Evolutionary conservation across 2,329 filamentous ascomycete genomes (phyloP).

Genomic region (Aspergillus sp.): DNA sequence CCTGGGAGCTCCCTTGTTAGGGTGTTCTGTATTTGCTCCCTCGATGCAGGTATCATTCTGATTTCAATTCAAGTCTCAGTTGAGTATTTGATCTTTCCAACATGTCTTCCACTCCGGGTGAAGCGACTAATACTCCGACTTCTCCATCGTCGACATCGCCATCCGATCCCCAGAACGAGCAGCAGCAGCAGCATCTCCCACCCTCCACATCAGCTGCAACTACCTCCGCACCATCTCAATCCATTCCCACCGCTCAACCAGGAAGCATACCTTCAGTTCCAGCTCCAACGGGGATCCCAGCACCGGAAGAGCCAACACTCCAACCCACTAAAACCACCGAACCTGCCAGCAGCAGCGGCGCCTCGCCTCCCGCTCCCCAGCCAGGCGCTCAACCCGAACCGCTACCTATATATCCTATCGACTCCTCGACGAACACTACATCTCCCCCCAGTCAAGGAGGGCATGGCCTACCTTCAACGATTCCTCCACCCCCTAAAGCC

Average conservation of each 20-base stretch:
- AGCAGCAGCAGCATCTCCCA: not conserved
- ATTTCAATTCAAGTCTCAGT: not conserved
- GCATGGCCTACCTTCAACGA: not conserved
- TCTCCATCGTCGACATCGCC: not conserved
- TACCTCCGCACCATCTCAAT: conserved; percentile 34
- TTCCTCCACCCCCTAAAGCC: conserved; percentile 22
- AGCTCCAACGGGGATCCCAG: conserved; percentile 21
- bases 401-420: not conserved
- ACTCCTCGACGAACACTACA: not conserved
- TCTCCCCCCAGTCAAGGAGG: not conserved
- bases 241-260: conserved; percentile 22
- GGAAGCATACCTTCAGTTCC: conserved; percentile 11
- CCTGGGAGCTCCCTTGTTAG: not conserved
- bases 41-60: not conserved
- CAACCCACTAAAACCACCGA: conserved; percentile 25
- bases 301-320: conserved; percentile 9
- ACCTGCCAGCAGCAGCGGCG: conserved; percentile 21
- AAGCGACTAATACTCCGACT: not conserved
- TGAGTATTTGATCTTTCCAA: conserved; percentile 3
- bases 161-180: not conserved
- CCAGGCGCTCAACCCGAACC: conserved; percentile 31
- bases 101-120: conserved; percentile 2
- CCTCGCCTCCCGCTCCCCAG: conserved; percentile 42
- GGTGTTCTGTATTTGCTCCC: not conserved
- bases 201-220: conserved; percentile 19